Evolutionary conservation across 2,329 filamentous ascomycete genomes (phyloP), one percentile per base, ranked within the genome.

Genomic region (Hypoxylon sp.): DNA sequence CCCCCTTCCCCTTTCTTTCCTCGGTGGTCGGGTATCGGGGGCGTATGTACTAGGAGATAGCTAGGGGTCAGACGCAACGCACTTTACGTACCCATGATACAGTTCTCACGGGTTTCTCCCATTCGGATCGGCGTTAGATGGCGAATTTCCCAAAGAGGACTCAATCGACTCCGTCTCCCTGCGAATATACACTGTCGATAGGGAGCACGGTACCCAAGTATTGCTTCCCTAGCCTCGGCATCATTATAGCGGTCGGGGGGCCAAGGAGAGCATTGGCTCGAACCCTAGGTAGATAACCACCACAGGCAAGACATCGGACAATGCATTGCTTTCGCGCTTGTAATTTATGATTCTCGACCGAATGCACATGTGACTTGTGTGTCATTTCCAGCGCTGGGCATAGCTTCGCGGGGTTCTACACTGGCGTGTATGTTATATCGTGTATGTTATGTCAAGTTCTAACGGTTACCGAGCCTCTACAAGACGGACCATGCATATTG

Each of bases 311-410:
- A 53, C 27, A 10, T 43, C 41, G 46, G 45, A 48, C 37, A 63
- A 61, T 58, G 43, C 50, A 61, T 53, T 60, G 45, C 50, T 58
- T 57, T 60, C 17, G 33, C 48, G 41, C 17, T 46, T 52, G 40
- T 47, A 43, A 26, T 38, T 10, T 47, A 31, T 29, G 2, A 15
- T 15, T 15, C 9, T 17, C 35, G 15, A n/a, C 31, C 17, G 18
- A 13, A 7, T 27, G 3, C n/a, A 29, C 17, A 27, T 11, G 38
- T 41, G 37, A 41, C 20, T 13, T 41, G 37, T n/a, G n/a, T 13
- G 18, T 38, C 15, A 9, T 10, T 10, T 5, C 10, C 17, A 13
- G 18, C 18, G 10, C 4, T 17, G 11, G 17, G 10, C 35, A 38
- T 2, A n/a, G 29, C 8, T 38, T 38, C 18, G 35, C 20, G 18